Conservation (phyloP, 495 filamentous ascomycete genomes). For the Aspergillus nidulans region DNA sequence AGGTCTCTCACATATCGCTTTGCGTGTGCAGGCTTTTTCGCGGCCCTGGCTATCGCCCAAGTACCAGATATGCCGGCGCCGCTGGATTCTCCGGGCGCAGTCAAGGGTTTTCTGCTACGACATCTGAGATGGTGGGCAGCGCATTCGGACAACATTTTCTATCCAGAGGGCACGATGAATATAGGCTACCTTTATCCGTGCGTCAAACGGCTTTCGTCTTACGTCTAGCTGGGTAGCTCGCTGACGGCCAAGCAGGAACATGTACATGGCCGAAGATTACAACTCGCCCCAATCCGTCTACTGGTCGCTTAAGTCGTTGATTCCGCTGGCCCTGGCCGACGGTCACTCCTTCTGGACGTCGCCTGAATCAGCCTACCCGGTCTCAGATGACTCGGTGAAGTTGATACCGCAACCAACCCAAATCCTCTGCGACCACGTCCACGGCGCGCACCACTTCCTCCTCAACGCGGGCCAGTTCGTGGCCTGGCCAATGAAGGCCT, state of each 20-base stretch:
- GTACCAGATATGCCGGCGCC: not conserved
- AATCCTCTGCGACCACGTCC: conserved; percentile 1
- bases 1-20: conserved; percentile 9
- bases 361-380: not conserved
- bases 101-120: conserved; percentile 6
- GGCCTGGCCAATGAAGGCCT: conserved; percentile 10
- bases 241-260: no score
- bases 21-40: conserved; percentile 2
- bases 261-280: conserved; percentile 12
- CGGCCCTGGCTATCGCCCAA: not conserved
- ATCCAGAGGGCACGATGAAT: conserved; percentile 3
- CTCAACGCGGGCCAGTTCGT: conserved; percentile 10
- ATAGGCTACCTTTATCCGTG: conserved; percentile 9
- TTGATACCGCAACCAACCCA: not conserved
- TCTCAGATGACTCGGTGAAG: not conserved
- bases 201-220: no score
- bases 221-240: no score
- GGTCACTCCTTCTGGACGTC: conserved; percentile 3
- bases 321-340: not conserved
- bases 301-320: conserved; percentile 1
- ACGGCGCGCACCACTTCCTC: not conserved
- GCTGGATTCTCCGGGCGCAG: not conserved
- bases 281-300: conserved; percentile 8
- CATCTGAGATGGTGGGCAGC: conserved; percentile 6
- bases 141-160: conserved; percentile 2